Base-by-base conservation (phyloP, 2,329 filamentous ascomycete species). In the Pseudogymnoascus sp. region DNA sequence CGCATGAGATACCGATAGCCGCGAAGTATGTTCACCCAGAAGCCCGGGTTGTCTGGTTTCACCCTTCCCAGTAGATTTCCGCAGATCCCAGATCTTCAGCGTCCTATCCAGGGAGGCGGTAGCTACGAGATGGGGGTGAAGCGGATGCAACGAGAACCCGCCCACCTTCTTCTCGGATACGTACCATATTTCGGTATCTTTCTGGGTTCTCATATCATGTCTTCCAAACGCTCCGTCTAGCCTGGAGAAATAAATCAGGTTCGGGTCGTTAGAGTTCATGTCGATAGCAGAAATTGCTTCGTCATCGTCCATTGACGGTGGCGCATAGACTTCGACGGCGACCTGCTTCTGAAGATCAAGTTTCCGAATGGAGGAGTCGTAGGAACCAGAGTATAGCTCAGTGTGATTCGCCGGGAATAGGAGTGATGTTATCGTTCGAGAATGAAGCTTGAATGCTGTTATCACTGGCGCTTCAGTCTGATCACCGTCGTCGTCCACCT, bases 121-220 rank as follows among this genome's bases (percentile, higher is more conserved):
- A 0, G 92, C 91, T 0, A 96, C 76, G 3, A 96, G 84, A 71
- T 98, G 90, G 0, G 92, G 87, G 2, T 91, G 83, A 0, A 87
- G 75, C 0, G 95, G 93, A 70, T 96, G 88, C 1, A 97, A 76
- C 0, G 88, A 89, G 75, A 98, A 98, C 0, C 95, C 95, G 16
- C 95, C 95, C 62, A 99, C 97, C 72, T 99, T 99, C 74, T 96
- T 93, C 61, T 96, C 92, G 0, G 88, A 89, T 0, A 98, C 78
- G 7, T 85, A 81, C 83, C 91, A 96, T 1, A 89, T 78, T 14
- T 91, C 84, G 0, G 83, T 81, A 2, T 85, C 80, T 6, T 77
- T 76, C 0, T 80, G 77, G 0, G 83, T 81, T 6, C 93, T 86
- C 62, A 89, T 81, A 71, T 99, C 95, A 71, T 95, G 87, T 0